Evolutionary conservation across 2,329 filamentous ascomycete species (phyloP), one percentile per base, ranked within the genome.

Genomic region (Lomentospora prolificans): DNA sequence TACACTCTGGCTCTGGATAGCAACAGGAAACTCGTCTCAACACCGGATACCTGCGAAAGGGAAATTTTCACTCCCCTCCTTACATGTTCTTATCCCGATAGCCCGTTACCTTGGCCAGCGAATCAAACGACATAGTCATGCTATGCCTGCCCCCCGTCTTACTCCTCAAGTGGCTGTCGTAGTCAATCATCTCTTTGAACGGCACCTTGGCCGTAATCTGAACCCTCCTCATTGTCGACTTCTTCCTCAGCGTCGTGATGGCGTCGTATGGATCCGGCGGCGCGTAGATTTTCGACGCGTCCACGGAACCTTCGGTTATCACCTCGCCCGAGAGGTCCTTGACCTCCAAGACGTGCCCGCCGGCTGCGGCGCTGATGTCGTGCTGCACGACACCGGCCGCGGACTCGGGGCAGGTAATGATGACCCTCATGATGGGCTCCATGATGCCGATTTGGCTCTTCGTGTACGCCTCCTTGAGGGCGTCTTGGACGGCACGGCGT

Each of bases 151-250:
- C 94, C 2, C 86, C 88, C 3, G 92, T 99, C 74, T 96, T 79
- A 70, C 89, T 91, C 54, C 94, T 78, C 60, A 99, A 71, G 66
- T 95, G 89, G 67, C 90, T 89, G 62, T 97, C 76, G 69, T 97
- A 99, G 44, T 92, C 89, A 33, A 97, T 85, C 89, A 97, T 96
- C 70, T 97, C 92, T 71, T 94, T 95, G 63, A 97, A 76, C 30
- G 94, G 94, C 27, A 97, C 92, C 64, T 88, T 84, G 22, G 91
- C 94, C 9, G 86, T 84, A 61, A 99, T 89, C 52, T 86, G 79
- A 57, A 78, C 74, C 72, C 73, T 76, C 50, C 75, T 72, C 56
- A 72, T 70, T 31, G 70, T 72, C 36, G 70, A 75, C 62, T 74
- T 76, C 65, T 76, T 77, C 46, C 72, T 75, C 63, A 72, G 74